phyloP scores from a whole-genome alignment of 2,329 filamentous ascomycete genomes.

The Paecilomyces sp. region DNA sequence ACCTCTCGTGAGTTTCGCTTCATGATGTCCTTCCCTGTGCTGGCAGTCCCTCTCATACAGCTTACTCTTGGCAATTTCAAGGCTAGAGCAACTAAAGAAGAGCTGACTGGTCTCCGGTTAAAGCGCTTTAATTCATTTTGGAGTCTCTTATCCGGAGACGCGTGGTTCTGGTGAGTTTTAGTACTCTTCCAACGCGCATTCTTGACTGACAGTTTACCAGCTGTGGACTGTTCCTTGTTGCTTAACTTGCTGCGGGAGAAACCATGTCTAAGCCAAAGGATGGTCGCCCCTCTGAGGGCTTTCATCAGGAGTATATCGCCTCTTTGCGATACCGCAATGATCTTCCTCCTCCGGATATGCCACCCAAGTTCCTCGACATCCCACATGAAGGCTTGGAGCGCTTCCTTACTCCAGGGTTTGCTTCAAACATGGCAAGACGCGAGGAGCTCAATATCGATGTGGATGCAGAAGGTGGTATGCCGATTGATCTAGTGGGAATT shows the following conservation, averaged over 20 bases:
- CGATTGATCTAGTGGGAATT: conserved; percentile 88
- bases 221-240: neutral
- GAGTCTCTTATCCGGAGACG: conserved; percentile 7
- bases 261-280: conserved; percentile 36
- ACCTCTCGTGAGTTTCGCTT: conserved; percentile 12
- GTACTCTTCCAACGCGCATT: neutral
- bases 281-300: conserved; percentile 34
- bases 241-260: neutral
- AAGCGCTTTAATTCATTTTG: conserved; percentile 3
- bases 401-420: conserved; percentile 86
- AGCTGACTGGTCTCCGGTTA: neutral
- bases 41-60: neutral
- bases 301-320: conserved; percentile 95
- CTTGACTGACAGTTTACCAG: neutral
- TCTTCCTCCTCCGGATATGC: conserved; percentile 85
- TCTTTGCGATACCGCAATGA: conserved; percentile 93
- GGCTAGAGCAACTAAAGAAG: conserved; percentile 5
- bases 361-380: conserved; percentile 94
- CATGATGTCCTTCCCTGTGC: neutral
- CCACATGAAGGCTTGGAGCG: conserved; percentile 86
- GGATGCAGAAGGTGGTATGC: conserved; percentile 97
- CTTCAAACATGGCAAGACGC: conserved; percentile 78
- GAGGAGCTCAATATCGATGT: conserved; percentile 95
- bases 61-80: conserved; percentile 2
- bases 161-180: conserved; percentile 7